Base-by-base conservation (phyloP, 2,329 filamentous ascomycete genomes). In the Gaeumannomyces tritici region DNA sequence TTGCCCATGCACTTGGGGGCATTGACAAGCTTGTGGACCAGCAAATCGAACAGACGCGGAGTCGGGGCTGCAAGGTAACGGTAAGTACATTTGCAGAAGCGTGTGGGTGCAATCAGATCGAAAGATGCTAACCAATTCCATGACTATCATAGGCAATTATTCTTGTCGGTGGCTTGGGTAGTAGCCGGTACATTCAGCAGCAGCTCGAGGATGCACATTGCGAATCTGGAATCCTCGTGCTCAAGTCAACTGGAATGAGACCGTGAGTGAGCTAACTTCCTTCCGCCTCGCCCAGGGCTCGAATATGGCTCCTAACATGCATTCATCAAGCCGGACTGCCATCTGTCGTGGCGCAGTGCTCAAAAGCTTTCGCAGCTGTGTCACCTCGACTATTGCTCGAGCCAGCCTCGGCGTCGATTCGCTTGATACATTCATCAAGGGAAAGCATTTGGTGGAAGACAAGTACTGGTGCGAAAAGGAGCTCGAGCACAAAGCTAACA, bases 121-220 rank as follows among this genome's bases (percentile, higher is more conserved):
- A 35, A 35, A 13, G 33, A 15, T 13, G 11, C 4, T 4, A 7
- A 1, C 18, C 1, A 77, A 35, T 35, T 15, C 5, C 5, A 35
- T 13, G 4, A 13, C 33, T 15, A 13, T 35, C 12, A 35, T 15
- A 35, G 76, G 73, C 72, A 28, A 61, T 78, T 6, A 68, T 77
- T 1, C 68, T 79, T 0, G 75, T 74, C 0, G 76, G 77, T 0
- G 77, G 76, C 0, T 74, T 79, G 6, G 76, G 77, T 0, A 65
- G 71, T 2, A 73, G 68, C 18, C 35, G 59, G 0, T 75, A 73
- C 6, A 62, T 79, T 0, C 66, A 63, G 13, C 55, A 64, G 2
- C 62, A 62, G 0, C 60, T 78, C 0, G 13, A 57, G 3, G 15
- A 3, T 3, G n/a, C 24, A 8, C 26, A 27, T 27, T 11, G 9